Evolutionary conservation across 176 grass and related monocot genomes (phyloP), one percentile per base, ranked within the genome.

Genomic region (Oropetium thomaeum): DNA sequence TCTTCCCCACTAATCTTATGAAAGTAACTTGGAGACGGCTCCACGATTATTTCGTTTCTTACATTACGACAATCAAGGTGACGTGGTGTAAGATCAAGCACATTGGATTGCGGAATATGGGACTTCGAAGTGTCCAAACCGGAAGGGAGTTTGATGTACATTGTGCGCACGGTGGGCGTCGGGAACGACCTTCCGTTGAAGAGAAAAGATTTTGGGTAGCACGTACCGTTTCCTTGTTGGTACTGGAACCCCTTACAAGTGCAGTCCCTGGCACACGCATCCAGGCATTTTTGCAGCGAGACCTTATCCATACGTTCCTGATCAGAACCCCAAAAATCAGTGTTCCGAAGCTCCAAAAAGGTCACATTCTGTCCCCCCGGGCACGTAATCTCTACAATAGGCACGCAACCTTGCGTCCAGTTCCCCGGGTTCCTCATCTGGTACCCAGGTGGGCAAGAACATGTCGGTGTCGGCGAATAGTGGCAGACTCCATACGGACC

Each of bases 111-210:
- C 0, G 79, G 84, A 65, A 82, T 7, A 7, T 25, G 2, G 6
- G 17, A 4, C 12, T 58, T 20, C 5, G 72, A 71, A 20, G 32
- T 16, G 9, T 76, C 29, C 17, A 71, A 8, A 58, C 79, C 58
- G 64, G 37, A 69, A 0, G 72, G 65, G 17, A 87, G 58, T 12
- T 87, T 87, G 78, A 87, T 77, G 4, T 87, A 87, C 73, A 82
- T 87, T 3, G 78, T 82, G 19, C 84, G 84, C 29, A 87, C 84
- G 3, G 16, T 22, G 1, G 47, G 30, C 14, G 72, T 82, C 8
- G 84, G 84, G 38, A 71, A 87, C 15, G 65, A 58, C 66, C 84
- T 87, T 49, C 84, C 84, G 33, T 77, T 87, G 72, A 87, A 87
- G 10, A 87, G 79, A 47, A 71, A 31, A 58, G 58, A 43, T 8